Evolutionary conservation across 2,329 filamentous ascomycete species (phyloP), one percentile per base, ranked within the genome.

Genomic region (Aspergillus ustus): DNA sequence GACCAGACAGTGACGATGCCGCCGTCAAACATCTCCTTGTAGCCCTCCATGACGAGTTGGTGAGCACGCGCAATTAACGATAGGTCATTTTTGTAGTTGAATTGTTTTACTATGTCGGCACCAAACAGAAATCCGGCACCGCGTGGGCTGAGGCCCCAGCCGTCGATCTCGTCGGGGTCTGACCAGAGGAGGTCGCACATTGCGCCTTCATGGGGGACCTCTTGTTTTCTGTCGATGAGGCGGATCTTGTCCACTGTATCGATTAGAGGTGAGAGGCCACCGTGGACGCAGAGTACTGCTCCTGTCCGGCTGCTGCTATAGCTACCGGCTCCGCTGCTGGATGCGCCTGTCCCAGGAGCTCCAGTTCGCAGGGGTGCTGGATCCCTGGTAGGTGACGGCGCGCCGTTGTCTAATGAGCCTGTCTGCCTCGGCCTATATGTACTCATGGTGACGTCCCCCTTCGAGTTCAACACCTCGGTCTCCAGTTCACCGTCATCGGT

Each of bases 131-230:
- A 99, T 0, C 95, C 95, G 0, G 95, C 95, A 9, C 95, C 95
- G 43, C 94, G 92, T 0, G 95, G 95, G 1, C 92, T 96, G 6
- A 98, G 82, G 11, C 93, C 94, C 95, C 95, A 99, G 62, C 93
- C 94, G 73, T 97, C 93, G 97, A 70, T 69, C 48, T 99, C 95
- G 76, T 99, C 95, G 0, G 95, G 95, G 73, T 99, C 95, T 0
- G 93, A 97, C 95, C 95, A 99, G 2, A 99, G 85, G 0, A 99
- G 84, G 77, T 99, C 95, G 78, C 95, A 99, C 95, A 99, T 99
- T 73, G 95, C 93, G 59, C 95, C 95, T 80, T 99, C 95, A 74
- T 99, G 95, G 0, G 95, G 95, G 0, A 99, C 95, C 80, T 99
- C 95, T 80, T 99, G 95, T 78, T 98, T 98, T 65, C 94, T 89